Base-by-base conservation (phyloP, 2,329 filamentous ascomycete species). In the Ophiosphaerella herpotricha region DNA sequence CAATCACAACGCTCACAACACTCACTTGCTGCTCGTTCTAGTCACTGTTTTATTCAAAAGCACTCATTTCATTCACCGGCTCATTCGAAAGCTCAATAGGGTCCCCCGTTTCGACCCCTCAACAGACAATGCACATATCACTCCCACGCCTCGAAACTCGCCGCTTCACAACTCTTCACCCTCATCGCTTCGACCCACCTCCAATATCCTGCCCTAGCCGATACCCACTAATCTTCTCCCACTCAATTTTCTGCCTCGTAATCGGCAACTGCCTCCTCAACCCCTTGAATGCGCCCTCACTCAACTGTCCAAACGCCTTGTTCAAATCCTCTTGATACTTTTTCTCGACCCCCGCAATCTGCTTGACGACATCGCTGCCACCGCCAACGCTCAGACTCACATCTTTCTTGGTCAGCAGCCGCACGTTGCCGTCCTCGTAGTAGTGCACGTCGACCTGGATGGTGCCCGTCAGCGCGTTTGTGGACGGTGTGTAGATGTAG, bases 341-440 rank as follows among this genome's bases (percentile, higher is more conserved):
- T 77, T 89, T 93, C 80, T 99, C 94, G 21, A 82, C 82, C 4
- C 79, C 77, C 4, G 89, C 88, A 63, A 99, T 90, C 72, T 91
- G 87, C 74, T 85, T 87, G 57, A 88, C 80, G 39, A 97, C 83
- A 32, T 86, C 88, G 2, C 82, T 84, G 1, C 82, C 85, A 7
- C 48, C 55, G 1, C 85, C 74, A n/a, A 89, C 73, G 7, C 82
- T 83, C 3, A 83, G 73, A 1, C 80, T 80, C 1, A 93, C 73
- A 9, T 88, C 79, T 77, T 97, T 97, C 67, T 84, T 87, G n/a
- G 94, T 97, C 57, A 93, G 82, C 52, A 99, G 83, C 2, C 94
- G 88, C 50, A 99, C 94, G 71, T 99, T 99, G 55, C 94, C 94
- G 71, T 99, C 95, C 77, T 99, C 94, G 78, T 99, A 99, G 82